Percentiles rank a stretch among this genome's conserved stretches.
These are phyloP conservation scores for Agaricus subrufescens DNA, from an alignment of 768 basidiomycete genomes.

Conservation along the genomic window DNA sequence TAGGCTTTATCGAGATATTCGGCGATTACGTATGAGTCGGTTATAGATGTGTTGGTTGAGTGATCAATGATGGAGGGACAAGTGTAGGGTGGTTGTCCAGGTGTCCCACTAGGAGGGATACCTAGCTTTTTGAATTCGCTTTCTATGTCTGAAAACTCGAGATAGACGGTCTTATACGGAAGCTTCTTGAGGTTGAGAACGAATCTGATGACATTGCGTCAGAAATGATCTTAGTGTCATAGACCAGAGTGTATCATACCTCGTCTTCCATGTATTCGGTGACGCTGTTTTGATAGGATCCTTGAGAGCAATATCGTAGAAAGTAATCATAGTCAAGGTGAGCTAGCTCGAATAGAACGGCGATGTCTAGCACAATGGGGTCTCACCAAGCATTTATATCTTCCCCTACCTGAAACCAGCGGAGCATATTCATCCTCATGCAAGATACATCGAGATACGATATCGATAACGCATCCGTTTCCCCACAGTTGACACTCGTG, in stretches of 20 bases:
- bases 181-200: constrained; percentile 6
- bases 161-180: constrained; percentile 32
- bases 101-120: constrained; percentile 22
- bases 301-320: constrained; percentile 9
- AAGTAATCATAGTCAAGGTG: constrained; percentile 11
- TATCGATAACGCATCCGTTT: too few species aligned
- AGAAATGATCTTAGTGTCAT: not conserved
- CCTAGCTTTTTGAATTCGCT: constrained; percentile 22
- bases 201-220: not conserved
- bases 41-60: constrained; percentile 22
- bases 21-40: constrained; percentile 36
- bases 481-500: too few species aligned
- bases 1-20: constrained; percentile 40
- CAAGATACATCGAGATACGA: too few species aligned
- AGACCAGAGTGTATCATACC: not conserved
- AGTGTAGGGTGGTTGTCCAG: constrained; percentile 29
- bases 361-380: too few species aligned
- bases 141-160: constrained; percentile 38
- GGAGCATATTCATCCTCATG: too few species aligned
- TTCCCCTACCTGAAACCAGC: too few species aligned
- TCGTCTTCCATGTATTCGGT: constrained; percentile 7
- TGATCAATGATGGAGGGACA: constrained; percentile 41
- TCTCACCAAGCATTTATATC: too few species aligned
- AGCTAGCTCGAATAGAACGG: too few species aligned
- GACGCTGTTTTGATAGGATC: constrained; percentile 1